Evolutionary conservation across 2,329 filamentous ascomycete genomes (phyloP), one percentile per base, ranked within the genome.

Genomic region (Cladosporium sp.): DNA sequence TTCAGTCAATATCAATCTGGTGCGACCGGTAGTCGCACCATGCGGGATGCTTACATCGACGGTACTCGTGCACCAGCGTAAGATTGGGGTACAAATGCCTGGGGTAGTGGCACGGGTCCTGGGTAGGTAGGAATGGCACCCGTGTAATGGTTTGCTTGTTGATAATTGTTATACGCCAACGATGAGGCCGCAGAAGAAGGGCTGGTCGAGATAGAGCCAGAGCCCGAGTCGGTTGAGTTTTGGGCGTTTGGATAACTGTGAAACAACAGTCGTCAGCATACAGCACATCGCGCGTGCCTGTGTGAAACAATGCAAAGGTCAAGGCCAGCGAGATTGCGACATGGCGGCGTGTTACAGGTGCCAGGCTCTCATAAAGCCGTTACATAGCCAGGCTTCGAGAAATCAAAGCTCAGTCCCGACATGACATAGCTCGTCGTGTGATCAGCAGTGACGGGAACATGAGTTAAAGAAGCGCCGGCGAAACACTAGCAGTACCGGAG

Each of bases 151-250:
- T 58, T 67, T 50, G 59, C 22, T 29, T 41, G 53, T 46, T 57
- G 61, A 36, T 65, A 67, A 52, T 53, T 58, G 52, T 59, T 61
- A 60, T 66, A 77, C 55, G 71, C 67, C 57, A 73, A 68, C 41
- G 73, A 73, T 25, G 75, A 77, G 52, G 71, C 68, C 60, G 72
- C 73, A 56, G 76, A 77, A 57, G 72, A 73, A 52, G 74, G 73
- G 59, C 72, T 76, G 58, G 73, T 72, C 56, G 74, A 76, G 59
- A 72, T 73, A 56, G 74, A 79, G 61, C 77, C 78, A 50, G 73
- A 76, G 50, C 74, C 77, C 53, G 78, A 78, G 67, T 81, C 78
- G 53, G 78, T 73, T 59, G 78, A 72, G 57, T 73, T 71, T 61
- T 72, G 66, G 53, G 69, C 69, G 55, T 72, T 60, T 54, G 74